Percentiles rank a stretch among this genome's conserved stretches.
phyloP scores from a whole-genome alignment of 2,329 filamentous ascomycete species.

The Elsinoe arachidis region DNA sequence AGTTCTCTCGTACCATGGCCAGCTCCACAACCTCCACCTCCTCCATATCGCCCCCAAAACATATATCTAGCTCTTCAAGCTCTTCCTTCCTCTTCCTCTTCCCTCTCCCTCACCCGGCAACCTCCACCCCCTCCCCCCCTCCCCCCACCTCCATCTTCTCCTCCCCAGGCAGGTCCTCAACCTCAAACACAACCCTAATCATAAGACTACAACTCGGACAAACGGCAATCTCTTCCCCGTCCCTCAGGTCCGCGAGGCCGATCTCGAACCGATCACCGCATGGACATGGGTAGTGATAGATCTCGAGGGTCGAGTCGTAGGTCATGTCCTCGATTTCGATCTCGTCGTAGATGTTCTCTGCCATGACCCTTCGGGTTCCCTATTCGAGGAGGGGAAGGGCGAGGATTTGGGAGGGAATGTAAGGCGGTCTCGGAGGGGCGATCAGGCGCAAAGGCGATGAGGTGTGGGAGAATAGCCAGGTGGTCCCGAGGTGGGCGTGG shows the following conservation, averaged over 20 bases:
- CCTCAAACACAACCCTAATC: slow-evolving; percentile 88
- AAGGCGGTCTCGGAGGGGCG: background rate
- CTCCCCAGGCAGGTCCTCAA: slow-evolving; percentile 4
- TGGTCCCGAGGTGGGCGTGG: background rate
- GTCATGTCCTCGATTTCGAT: slow-evolving; percentile 99
- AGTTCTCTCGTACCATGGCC: too few relatives aligned
- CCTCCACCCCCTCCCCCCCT: slow-evolving; percentile 4
- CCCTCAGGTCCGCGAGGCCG: slow-evolving; percentile 69
- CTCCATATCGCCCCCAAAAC: too few relatives aligned
- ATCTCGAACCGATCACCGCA: slow-evolving; percentile 97
- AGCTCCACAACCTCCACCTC: too few relatives aligned
- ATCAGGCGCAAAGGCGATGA: background rate
- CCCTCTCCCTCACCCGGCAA: background rate
- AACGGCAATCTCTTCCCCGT: slow-evolving; percentile 89
- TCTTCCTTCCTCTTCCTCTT: background rate
- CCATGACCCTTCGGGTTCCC: slow-evolving; percentile 1
- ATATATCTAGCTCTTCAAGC: background rate
- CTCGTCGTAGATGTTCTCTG: slow-evolving; percentile 71
- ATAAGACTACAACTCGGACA: slow-evolving; percentile 96
- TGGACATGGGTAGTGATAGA: slow-evolving; percentile 94
- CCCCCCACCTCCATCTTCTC: background rate
- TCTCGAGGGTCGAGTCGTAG: slow-evolving; percentile 69
- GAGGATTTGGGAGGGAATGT: background rate
- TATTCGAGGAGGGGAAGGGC: background rate
- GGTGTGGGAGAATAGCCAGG: background rate